Evolutionary conservation across 768 basidiomycete genomes (phyloP).

Genomic region (Xanthoconium purpureum): DNA sequence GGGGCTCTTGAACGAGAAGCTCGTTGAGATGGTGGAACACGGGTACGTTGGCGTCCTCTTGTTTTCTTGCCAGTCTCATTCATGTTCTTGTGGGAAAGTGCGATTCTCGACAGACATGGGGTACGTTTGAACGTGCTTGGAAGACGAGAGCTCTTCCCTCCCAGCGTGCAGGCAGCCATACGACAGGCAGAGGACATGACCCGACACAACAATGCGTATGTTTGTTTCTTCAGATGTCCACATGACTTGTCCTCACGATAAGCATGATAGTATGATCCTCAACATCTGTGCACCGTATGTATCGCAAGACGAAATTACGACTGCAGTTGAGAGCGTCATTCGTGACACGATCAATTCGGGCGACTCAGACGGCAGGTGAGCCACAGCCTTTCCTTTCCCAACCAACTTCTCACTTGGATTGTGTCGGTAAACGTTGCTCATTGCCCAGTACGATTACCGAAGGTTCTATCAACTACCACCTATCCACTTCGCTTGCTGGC

Average conservation of each 20-base stretch:
- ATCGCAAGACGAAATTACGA: conserved; percentile 86
- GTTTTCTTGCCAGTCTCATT: background rate
- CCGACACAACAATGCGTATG: conserved; percentile 62
- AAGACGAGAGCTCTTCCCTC: conserved; percentile 67
- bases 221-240: background rate
- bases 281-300: conserved; percentile 89
- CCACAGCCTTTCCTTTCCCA: too few species aligned
- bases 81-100: conserved; percentile 41
- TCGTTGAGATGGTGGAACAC: conserved; percentile 72
- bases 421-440: too few species aligned
- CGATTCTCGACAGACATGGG: conserved; percentile 75
- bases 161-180: conserved; percentile 65
- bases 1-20: conserved; percentile 69
- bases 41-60: conserved; percentile 54
- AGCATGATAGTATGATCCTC: conserved; percentile 63
- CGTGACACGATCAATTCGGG: conserved; percentile 33
- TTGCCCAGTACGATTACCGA: conserved; percentile 39
- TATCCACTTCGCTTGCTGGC: conserved; percentile 63
- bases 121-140: conserved; percentile 85
- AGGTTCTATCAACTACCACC: conserved; percentile 58
- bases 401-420: too few species aligned
- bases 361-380: conserved; percentile 25
- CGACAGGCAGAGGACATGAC: conserved; percentile 75
- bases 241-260: background rate
- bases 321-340: conserved; percentile 51